These are phyloP conservation scores for Flueggea neowawraea DNA, from an alignment of 441 rosid genomes.

Conservation along the genomic window DNA sequence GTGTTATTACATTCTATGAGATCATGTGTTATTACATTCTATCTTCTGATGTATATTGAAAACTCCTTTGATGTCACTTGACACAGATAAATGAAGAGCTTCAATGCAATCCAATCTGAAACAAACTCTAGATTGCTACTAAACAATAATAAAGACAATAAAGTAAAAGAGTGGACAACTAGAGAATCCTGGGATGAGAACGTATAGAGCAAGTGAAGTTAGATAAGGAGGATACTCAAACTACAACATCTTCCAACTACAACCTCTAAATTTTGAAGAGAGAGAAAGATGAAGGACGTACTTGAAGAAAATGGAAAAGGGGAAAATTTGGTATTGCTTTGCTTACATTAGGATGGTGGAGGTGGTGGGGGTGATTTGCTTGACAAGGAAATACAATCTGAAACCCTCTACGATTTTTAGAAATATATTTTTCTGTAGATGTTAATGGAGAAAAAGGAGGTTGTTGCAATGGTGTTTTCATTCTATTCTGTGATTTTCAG, in stretches of 20 bases:
- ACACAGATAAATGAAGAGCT: background rate
- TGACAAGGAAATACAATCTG: constrained; percentile 33
- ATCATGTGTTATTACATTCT: constrained; percentile 10
- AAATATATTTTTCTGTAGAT: constrained; percentile 11
- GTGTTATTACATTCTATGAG: constrained; percentile 11
- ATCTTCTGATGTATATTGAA: constrained; percentile 5
- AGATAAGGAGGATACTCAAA: constrained; percentile 39
- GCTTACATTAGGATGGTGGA: constrained; percentile 20
- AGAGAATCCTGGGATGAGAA: constrained; percentile 26
- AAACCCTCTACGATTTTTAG: constrained; percentile 10
- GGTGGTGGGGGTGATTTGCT: constrained; percentile 13
- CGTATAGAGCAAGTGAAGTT: constrained; percentile 41
- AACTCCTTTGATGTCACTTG: background rate
- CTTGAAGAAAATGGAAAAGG: constrained; percentile 54
- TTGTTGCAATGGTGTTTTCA: constrained; percentile 53
- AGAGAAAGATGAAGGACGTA: constrained; percentile 26
- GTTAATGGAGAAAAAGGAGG: constrained; percentile 16
- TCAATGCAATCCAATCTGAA: background rate
- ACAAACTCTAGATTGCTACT: background rate
- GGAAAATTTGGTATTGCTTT: constrained; percentile 25
- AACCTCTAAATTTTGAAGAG: constrained; percentile 18
- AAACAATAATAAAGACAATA: background rate
- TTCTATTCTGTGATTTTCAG: constrained; percentile 1
- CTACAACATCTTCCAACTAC: constrained; percentile 39
- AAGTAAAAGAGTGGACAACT: constrained; percentile 14